These are phyloP conservation scores for Leishmania arabica DNA, from an alignment of 208 protist genomes.

Conservation along the genomic window DNA sequence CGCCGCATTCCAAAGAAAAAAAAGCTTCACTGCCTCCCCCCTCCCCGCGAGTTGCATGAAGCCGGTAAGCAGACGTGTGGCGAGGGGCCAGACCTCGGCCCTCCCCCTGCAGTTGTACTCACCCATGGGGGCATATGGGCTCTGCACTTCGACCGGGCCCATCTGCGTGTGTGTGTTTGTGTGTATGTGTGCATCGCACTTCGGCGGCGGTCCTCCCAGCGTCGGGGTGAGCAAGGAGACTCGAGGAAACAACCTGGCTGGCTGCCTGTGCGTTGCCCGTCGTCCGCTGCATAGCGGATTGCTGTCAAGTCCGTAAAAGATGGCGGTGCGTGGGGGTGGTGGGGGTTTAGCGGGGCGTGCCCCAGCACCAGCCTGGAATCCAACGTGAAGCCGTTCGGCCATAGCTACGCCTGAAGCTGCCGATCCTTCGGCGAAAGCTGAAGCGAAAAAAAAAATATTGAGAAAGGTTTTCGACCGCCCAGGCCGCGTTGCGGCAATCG, in stretches of 20 bases:
- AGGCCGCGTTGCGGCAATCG: neutral
- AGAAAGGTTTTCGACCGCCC: neutral
- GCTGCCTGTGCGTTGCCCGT: neutral
- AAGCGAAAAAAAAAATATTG: neutral
- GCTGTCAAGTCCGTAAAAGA: neutral
- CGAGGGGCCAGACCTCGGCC: neutral
- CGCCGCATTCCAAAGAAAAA: too few species aligned
- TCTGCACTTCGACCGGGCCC: neutral
- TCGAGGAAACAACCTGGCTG: neutral
- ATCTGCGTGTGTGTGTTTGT: too few species aligned
- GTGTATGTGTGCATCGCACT: neutral
- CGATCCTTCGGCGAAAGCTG: neutral
- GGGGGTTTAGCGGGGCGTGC: neutral
- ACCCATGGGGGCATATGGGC: neutral
- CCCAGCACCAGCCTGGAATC: neutral
- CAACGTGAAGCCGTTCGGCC: neutral
- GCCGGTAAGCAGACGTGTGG: neutral
- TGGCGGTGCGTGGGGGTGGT: neutral
- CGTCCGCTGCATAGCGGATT: neutral
- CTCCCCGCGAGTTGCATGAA: neutral
- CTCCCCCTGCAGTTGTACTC: neutral
- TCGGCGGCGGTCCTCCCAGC: neutral
- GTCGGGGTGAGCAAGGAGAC: neutral
- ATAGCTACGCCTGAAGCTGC: neutral
- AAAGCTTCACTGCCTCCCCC: neutral